Base-by-base conservation (phyloP, 2,329 filamentous ascomycete genomes). In the Arachnopeziza araneosa region DNA sequence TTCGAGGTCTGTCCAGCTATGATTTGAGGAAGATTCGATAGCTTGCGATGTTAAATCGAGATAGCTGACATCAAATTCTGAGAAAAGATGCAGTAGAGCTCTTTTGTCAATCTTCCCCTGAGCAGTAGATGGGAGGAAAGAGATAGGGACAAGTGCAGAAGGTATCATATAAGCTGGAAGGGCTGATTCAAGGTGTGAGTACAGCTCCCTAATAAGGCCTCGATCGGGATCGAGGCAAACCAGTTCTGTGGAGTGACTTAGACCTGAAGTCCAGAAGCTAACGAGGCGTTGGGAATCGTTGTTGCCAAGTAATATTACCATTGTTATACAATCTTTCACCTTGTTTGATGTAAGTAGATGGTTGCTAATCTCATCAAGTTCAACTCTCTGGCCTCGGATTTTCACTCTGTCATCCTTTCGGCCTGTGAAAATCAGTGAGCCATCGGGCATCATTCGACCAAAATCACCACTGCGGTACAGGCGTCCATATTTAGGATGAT, bases 391-490 rank as follows among this genome's bases (percentile, higher is more conserved):
- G 0, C 92, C 91, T 52, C 90, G 83, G 10, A 96, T 79, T 71
- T 96, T 96, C 58, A 95, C 79, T 72, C 96, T 90, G 62, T 89
- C 88, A 66, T 96, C 91, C 23, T 87, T 78, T 48, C 91, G 82
- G 19, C 90, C 90, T 10, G 84, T 74, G 50, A 95, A 90, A 2
- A 90, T 74, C 8, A 97, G 78, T 0, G 87, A 88, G 0, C 90
- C 89, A 69, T 96, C 89, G 0, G 85, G 79, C 9, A 96, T 81
- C 75, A 96, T 83, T 22, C 91, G 81, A 0, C 91, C 93, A 67
- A 91, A 80, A 68, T 97, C 92, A 0, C 93, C 92, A 36, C 88
- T 92, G 14, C 90, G 83, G 70, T 96, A 96, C 0, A 97, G 74
- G 1, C 85, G 83, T 1, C 92, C 92, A 70, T 85, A 88, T 0